Conservation (phyloP, 2,329 filamentous ascomycete genomes). For the Aurifilum marmelostoma region DNA sequence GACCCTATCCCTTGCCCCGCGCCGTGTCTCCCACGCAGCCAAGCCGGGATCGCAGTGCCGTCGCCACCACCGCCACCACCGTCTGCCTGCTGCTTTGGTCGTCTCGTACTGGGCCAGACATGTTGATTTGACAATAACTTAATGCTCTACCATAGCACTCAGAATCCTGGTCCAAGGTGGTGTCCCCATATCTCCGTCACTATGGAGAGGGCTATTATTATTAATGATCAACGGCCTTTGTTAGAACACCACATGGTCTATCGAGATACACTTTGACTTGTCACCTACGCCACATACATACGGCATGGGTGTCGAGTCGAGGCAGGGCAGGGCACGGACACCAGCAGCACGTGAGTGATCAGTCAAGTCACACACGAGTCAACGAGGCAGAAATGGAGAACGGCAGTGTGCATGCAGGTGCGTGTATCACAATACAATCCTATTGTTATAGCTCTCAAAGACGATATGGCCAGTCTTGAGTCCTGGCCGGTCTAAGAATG, state of each 20-base stretch:
- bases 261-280: background rate
- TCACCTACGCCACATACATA: background rate
- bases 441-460: conserved; percentile 4
- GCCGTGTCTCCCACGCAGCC: background rate
- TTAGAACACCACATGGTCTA: background rate
- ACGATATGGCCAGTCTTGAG: background rate
- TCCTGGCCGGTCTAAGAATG: background rate
- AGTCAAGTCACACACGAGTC: background rate
- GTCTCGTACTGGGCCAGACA: background rate
- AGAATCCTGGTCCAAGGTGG: too few species aligned
- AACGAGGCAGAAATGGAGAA: background rate
- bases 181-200: too few species aligned
- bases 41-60: background rate
- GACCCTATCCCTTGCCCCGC: background rate
- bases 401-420: background rate
- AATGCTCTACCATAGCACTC: too few species aligned
- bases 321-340: background rate
- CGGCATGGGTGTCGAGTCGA: background rate
- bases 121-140: too few species aligned
- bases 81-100: background rate
- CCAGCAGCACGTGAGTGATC: background rate
- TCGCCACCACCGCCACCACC: too few species aligned
- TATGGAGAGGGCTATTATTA: too few species aligned
- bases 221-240: too few species aligned
- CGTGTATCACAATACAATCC: background rate